phyloP scores from a whole-genome alignment of 495 filamentous ascomycete genomes.

The Aspergillus steynii region DNA sequence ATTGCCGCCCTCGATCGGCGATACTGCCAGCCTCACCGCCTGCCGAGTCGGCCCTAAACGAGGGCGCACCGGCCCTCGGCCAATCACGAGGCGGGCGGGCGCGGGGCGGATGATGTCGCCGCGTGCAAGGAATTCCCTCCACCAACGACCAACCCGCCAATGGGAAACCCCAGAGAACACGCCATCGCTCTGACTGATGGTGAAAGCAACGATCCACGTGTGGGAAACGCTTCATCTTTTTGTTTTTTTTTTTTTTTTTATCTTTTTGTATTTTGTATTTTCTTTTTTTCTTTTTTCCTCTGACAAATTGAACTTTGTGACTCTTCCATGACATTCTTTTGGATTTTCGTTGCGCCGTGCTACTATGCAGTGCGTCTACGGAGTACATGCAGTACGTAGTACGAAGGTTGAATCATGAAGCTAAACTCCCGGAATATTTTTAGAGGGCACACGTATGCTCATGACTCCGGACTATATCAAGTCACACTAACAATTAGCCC shows the following conservation, averaged over 20 bases:
- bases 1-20: background rate
- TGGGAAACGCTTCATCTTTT: slow-evolving; percentile 11
- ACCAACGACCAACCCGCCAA: slow-evolving; percentile 18
- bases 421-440: too few species aligned
- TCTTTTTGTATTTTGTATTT: background rate
- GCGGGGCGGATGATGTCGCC: slow-evolving; percentile 10
- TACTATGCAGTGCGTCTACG: too few species aligned
- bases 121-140: background rate
- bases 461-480: background rate
- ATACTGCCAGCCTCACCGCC: slow-evolving; percentile 19
- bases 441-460: background rate
- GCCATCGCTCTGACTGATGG: slow-evolving; percentile 36
- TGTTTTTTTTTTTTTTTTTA: slow-evolving; percentile 15
- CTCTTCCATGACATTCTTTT: background rate
- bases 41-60: background rate
- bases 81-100: slow-evolving; percentile 11
- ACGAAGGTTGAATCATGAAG: too few species aligned
- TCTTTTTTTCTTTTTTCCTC: background rate
- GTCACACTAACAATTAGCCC: background rate
- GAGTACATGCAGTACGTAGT: too few species aligned
- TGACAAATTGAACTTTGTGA: background rate
- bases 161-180: slow-evolving; percentile 29
- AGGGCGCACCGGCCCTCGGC: background rate
- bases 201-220: slow-evolving; percentile 33
- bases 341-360: too few species aligned